Base-by-base conservation (phyloP, 768 basidiomycete genomes). In the Tulasnella sp. region DNA sequence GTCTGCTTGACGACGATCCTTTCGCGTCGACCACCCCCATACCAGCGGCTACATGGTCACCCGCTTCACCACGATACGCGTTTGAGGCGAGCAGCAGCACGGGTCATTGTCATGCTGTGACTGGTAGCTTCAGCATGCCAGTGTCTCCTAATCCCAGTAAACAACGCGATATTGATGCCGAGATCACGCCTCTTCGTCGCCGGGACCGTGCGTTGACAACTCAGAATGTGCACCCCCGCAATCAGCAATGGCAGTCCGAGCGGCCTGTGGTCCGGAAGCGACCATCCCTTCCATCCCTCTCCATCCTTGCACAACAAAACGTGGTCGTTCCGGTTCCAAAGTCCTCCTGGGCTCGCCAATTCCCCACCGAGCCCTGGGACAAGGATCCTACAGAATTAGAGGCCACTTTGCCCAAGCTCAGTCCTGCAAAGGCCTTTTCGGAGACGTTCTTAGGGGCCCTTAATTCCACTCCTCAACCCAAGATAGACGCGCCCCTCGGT, bases 361-460 rank as follows among this genome's bases (percentile, higher is more conserved):
- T 59, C 32, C 58, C 58, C 29, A 59, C 26, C 27, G 58, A 59
- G 49, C 58, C 58, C 30, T 59, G 58, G 58, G 58, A 59, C 49
- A 30, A 51, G 58, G 58, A 59, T 24, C 19, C 27, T n/a, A 49
- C 32, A 26, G 27, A 48, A 34, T 47, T 59, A 5, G 34, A 38
- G 34, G 34, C 34, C 34, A 38, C 34, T 5, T 15, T 38, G 7
- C 34, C 34, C 34, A 38, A 38, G 34, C 34, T 38, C 34, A 38
- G 34, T 38, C 34, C 34, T 38, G 15, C 15, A 5, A 38, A 15
- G 34, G 34, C 34, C 34, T 38, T 15, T 15, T 15, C 34, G 7
- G 34, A 38, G 5, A 38, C n/a, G 34, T 38, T 38, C 34, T 38
- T 15, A n/a, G n/a, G n/a, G n/a, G n/a, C n/a, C n/a, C n/a, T n/a